These are phyloP conservation scores for Trapa bicornis DNA, from an alignment of 345 rosid genomes.

Conservation along the genomic window DNA sequence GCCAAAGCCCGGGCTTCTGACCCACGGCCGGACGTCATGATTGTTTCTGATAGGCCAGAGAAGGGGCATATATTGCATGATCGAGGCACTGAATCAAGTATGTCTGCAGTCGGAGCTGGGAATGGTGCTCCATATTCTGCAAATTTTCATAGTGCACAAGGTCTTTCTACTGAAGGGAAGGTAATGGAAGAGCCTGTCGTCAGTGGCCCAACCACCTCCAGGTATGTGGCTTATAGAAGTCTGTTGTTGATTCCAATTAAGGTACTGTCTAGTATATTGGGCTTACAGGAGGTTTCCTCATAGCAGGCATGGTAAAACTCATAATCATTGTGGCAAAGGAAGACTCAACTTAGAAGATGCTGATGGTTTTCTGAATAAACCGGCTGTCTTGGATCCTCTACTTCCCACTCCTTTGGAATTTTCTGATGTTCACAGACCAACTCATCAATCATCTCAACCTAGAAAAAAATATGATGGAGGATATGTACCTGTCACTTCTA, in stretches of 20 bases:
- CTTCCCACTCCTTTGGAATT: slow-evolving; percentile 26
- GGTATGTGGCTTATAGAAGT: slow-evolving; percentile 35
- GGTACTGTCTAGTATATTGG: slow-evolving; percentile 21
- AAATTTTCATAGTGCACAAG: slow-evolving; percentile 18
- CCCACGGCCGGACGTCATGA: slow-evolving; percentile 30
- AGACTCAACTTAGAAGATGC: slow-evolving; percentile 37
- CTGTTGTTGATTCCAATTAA: slow-evolving; percentile 14
- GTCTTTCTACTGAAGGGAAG: slow-evolving; percentile 30
- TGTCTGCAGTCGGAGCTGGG: slow-evolving; percentile 27
- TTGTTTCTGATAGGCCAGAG: slow-evolving; percentile 26
- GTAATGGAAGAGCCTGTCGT: slow-evolving; percentile 20
- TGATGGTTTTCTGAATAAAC: slow-evolving; percentile 47
- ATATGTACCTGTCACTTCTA: slow-evolving; percentile 21
- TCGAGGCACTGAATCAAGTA: slow-evolving; percentile 18
- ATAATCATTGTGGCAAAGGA: slow-evolving; percentile 44
- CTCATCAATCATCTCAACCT: slow-evolving; percentile 11
- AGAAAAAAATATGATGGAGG: slow-evolving; percentile 30
- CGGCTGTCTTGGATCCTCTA: slow-evolving; percentile 17
- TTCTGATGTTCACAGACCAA: slow-evolving; percentile 27
- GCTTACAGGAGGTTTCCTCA: slow-evolving; percentile 56
- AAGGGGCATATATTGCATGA: slow-evolving; percentile 30
- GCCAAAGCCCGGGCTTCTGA: slow-evolving; percentile 57
- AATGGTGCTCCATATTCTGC: slow-evolving; percentile 20
- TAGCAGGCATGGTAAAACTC: slow-evolving; percentile 40
- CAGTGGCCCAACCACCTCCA: slow-evolving; percentile 29